phyloP scores from a whole-genome alignment of 495 filamentous ascomycete species.

The Tuber borchii region DNA sequence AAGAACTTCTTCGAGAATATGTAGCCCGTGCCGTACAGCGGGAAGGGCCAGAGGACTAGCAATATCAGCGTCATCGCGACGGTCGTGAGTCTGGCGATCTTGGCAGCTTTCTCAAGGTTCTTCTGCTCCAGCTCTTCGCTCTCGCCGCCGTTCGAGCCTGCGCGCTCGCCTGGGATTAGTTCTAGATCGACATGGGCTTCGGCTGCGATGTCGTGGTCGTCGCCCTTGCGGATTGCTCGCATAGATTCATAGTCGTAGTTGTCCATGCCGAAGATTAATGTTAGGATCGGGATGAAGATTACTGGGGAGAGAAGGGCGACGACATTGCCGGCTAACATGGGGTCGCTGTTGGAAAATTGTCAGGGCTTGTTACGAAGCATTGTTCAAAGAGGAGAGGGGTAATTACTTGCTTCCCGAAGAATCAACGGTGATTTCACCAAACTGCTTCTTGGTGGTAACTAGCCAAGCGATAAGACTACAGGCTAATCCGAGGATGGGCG shows the following conservation, averaged over 20 bases:
- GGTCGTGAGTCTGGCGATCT: conserved; percentile 73
- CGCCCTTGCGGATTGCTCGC: conserved; percentile 72
- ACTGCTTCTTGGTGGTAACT: conserved; percentile 74
- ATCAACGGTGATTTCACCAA: conserved; percentile 62
- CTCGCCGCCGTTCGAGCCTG: conserved; percentile 37
- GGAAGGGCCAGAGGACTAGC: conserved; percentile 89
- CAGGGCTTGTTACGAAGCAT: conserved; percentile 33
- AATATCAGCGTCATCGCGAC: conserved; percentile 67
- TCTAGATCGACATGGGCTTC: conserved; percentile 67
- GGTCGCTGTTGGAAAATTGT: conserved; percentile 55
- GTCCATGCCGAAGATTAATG: conserved; percentile 63
- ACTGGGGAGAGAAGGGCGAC: conserved; percentile 73
- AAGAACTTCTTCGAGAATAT: conserved; percentile 88
- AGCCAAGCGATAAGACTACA: conserved; percentile 82
- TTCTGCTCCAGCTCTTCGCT: conserved; percentile 57
- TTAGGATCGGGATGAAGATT: conserved; percentile 72
- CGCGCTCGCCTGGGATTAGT: conserved; percentile 54
- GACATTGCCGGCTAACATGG: conserved; percentile 74
- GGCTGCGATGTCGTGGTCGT: conserved; percentile 69
- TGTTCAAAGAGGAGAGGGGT: neutral
- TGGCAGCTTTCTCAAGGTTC: conserved; percentile 64
- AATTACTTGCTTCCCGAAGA: conserved; percentile 64
- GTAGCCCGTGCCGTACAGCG: conserved; percentile 81
- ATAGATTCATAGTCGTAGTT: conserved; percentile 89
- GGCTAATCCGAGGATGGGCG: conserved; percentile 68